Evolutionary conservation across 345 rosid genomes (phyloP).

Genomic region (Eucalyptus curtisii): DNA sequence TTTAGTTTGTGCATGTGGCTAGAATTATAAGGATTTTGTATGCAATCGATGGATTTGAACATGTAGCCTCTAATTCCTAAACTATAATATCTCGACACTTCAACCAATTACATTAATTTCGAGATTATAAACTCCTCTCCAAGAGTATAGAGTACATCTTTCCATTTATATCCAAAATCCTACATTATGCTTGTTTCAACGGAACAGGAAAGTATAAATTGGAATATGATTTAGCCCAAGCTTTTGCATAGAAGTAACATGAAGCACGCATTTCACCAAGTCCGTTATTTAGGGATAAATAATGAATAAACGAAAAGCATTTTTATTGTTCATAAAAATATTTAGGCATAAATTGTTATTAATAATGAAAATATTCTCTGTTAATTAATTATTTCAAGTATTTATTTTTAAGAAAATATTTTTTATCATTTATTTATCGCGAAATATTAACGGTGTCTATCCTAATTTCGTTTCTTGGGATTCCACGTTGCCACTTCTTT

Average conservation of each 20-base stretch:
- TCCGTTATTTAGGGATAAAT: no score
- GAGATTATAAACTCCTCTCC: neutral
- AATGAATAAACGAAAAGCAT: fast-evolving
- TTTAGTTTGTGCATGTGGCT: neutral
- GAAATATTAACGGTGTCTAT: neutral
- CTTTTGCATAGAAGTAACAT: neutral
- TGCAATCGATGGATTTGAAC: fast-evolving
- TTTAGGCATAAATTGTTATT: no score
- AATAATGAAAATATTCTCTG: fast-evolving
- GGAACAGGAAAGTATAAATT: fast-evolving
- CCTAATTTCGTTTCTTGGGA: neutral
- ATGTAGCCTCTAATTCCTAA: fast-evolving
- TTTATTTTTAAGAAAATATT: fast-evolving
- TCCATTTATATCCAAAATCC: neutral
- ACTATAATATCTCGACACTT: fast-evolving
- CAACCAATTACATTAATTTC: neutral
- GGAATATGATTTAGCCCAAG: neutral
- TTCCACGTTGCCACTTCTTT: neutral
- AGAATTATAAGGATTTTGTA: neutral
- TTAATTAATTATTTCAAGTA: no score
- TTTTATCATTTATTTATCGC: fast-evolving
- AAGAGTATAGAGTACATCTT: neutral
- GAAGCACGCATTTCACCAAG: neutral
- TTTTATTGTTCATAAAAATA: no score
- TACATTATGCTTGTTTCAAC: neutral